phyloP scores from a whole-genome alignment of 1,284 basidiomycete genomes.

The Sanghuangporus sanghuang region DNA sequence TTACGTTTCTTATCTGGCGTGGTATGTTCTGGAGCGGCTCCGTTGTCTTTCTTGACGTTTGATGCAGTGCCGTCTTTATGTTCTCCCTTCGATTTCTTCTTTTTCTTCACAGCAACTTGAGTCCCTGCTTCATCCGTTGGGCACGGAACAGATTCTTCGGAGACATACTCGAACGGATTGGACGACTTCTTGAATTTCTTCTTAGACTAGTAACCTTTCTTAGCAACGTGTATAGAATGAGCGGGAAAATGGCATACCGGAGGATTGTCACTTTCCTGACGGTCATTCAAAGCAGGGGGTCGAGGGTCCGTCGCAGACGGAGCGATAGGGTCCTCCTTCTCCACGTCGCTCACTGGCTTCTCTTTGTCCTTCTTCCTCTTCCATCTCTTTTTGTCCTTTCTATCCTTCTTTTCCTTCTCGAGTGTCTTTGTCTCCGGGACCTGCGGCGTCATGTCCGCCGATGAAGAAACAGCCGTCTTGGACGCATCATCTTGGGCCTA shows the following conservation, averaged over 20 bases:
- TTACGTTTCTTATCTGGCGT: background rate
- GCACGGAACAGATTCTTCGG: background rate
- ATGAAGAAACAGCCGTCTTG: background rate
- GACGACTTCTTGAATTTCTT: background rate
- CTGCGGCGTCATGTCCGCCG: background rate
- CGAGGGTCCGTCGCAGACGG: background rate
- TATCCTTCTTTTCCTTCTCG: slow-evolving; percentile 1
- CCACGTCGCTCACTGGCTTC: slow-evolving; percentile 17
- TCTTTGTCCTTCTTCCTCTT: slow-evolving; percentile 22
- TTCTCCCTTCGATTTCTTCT: slow-evolving; percentile 25
- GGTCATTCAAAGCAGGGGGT: background rate
- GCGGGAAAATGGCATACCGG: background rate
- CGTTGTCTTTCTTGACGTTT: background rate
- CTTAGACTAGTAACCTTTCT: background rate
- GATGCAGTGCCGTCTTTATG: background rate
- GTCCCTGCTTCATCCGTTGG: slow-evolving; percentile 10
- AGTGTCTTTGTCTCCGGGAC: slow-evolving; percentile 13
- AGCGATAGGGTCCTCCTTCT: background rate
- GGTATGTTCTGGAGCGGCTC: background rate
- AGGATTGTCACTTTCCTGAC: background rate
- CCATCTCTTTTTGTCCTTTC: slow-evolving; percentile 14
- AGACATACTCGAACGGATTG: background rate
- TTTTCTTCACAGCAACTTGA: slow-evolving; percentile 23
- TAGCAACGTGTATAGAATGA: background rate
- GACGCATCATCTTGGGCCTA: background rate